Evolutionary conservation across 2,329 filamentous ascomycete species (phyloP).

Genomic region (Emmonsiellopsis sp.): DNA sequence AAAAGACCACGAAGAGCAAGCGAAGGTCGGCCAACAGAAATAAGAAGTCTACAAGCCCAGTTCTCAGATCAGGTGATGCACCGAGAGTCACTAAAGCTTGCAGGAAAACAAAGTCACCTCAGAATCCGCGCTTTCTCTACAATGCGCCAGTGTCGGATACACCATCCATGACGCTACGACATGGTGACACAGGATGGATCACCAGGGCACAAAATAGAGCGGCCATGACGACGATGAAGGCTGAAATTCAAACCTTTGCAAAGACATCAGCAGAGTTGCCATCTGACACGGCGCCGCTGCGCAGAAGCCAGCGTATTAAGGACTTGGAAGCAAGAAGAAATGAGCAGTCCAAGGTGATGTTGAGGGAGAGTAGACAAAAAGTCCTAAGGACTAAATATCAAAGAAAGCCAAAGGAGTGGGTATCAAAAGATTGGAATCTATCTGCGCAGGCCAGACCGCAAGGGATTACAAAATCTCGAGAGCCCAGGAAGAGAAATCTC

Average conservation of each 20-base stretch:
- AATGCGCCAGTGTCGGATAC: neutral
- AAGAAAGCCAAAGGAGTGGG: neutral
- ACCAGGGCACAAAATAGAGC: neutral
- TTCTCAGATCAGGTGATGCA: conserved; percentile 2
- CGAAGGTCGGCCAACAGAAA: neutral
- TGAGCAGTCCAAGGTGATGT: neutral
- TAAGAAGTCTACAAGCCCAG: neutral
- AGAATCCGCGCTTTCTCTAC: neutral
- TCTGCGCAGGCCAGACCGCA: neutral
- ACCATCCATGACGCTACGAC: neutral
- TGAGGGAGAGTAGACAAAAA: neutral
- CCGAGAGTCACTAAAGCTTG: conserved; percentile 1
- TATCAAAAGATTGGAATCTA: neutral
- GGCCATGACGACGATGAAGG: neutral
- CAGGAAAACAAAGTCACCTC: conserved; percentile 3
- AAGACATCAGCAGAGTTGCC: neutral
- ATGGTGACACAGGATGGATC: neutral
- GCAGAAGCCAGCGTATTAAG: neutral
- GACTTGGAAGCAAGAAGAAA: neutral
- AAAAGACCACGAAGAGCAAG: neutral
- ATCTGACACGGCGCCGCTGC: neutral
- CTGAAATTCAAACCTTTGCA: neutral
- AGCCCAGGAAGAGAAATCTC: neutral
- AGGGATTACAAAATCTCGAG: neutral
- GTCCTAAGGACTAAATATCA: neutral